Evolutionary conservation across 2,329 filamentous ascomycete species (phyloP), one percentile per base, ranked within the genome.

Genomic region (Aspergillus uvarum): DNA sequence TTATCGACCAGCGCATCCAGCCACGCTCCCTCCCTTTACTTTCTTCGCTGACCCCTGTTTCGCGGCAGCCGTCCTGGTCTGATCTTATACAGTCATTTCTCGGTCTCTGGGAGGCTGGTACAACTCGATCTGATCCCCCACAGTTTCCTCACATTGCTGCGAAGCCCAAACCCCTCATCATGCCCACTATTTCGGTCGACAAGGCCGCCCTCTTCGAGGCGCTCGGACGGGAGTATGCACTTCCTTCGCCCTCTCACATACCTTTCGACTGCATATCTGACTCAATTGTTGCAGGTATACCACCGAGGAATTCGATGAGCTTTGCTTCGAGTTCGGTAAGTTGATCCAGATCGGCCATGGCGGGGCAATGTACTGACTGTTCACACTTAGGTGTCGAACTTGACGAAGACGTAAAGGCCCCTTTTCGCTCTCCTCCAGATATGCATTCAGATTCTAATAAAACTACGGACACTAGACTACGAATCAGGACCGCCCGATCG

Each of bases 161-260:
- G 32, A 59, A 67, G 63, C 54, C 58, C 60, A 67, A 64, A 64
- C 63, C 67, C 67, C 69, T 74, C 78, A 86, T 76, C 63, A 97
- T 97, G 95, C 95, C 95, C 80, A 99, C 95, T 76, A 97, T 99
- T 71, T 85, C 89, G 70, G 93, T 98, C 70, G 91, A 98, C 83
- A 99, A 98, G 83, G 93, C 92, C 72, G 91, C 89, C 74, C 91
- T 99, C 75, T 98, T 90, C 84, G 88, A 96, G 81, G 92, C 91
- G 76, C 86, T 99, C 61, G 94, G 92, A 74, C 88, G 89, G 80
- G 88, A 95, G 86, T 97, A 85, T 77, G 84, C 69, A 44, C 16
- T 44, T 44, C 38, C 19, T n/a, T 50, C 44, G 12, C 21, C 47
- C 12, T 32, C 11, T 8, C 24, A 29, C 16, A 16, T 44, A 6